phyloP scores from a whole-genome alignment of 2,329 filamentous ascomycete species.

The Ceratocystis papillata region DNA sequence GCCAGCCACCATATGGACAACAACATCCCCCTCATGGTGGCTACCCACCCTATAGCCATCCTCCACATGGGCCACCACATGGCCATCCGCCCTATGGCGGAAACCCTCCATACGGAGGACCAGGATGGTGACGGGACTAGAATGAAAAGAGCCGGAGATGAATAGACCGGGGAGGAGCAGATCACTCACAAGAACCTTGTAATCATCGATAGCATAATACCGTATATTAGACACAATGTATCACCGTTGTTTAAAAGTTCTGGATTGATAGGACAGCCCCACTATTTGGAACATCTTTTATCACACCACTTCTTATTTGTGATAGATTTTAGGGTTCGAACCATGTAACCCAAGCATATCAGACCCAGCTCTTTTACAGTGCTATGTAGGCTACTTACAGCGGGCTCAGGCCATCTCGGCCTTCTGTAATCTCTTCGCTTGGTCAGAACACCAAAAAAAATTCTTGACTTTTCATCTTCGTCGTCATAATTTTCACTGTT shows the following conservation, averaged over 20 bases:
- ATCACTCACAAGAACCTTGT: not conserved
- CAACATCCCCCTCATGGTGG: conserved; percentile 7
- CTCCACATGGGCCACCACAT: conserved; percentile 1
- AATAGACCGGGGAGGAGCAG: not conserved
- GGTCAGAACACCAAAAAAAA: conserved; percentile 1
- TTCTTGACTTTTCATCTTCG: conserved; percentile 1
- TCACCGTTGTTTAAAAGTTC: not conserved
- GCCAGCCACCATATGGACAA: conserved; percentile 13
- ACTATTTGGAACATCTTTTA: not conserved
- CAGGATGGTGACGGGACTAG: conserved; percentile 6
- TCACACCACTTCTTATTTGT: not conserved
- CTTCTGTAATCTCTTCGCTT: not conserved
- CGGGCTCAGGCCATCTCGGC: not conserved
- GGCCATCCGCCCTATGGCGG: conserved; percentile 7
- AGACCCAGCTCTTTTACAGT: not conserved
- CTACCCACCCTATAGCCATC: not conserved
- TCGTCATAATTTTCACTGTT: not conserved
- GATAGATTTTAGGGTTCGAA: not conserved
- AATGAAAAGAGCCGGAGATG: not conserved
- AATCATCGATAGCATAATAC: not conserved
- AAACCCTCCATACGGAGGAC: not conserved
- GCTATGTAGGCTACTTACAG: not conserved
- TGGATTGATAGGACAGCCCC: not conserved
- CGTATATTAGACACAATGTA: not conserved
- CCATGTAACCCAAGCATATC: not conserved